A percentile compares a stretch with the other conserved stretches of the same genome.
phyloP scores from a whole-genome alignment of 257 asterid species.

The Mentha longifolia region DNA sequence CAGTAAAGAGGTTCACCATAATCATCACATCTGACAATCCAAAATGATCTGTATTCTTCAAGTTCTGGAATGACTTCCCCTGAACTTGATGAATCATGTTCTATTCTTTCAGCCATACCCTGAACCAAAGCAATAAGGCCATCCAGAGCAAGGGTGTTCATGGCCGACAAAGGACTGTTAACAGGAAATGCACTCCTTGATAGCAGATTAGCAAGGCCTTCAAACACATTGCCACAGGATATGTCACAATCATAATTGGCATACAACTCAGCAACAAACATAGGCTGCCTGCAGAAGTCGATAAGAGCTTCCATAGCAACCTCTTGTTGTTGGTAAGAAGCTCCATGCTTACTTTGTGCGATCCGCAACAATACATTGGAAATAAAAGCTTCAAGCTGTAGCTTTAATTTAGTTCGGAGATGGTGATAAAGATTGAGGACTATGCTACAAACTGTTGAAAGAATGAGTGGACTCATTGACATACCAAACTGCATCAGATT shows the following conservation, averaged over 20 bases:
- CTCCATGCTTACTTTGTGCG: slow-evolving; percentile 82
- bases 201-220: slow-evolving; percentile 76
- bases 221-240: slow-evolving; percentile 80
- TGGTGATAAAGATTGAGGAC: slow-evolving; percentile 92
- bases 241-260: slow-evolving; percentile 94
- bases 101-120: slow-evolving; percentile 82
- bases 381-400: slow-evolving; percentile 89
- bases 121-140: slow-evolving; percentile 88
- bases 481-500: slow-evolving; percentile 90
- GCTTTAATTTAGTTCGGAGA: slow-evolving; percentile 74
- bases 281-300: slow-evolving; percentile 93
- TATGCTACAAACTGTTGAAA: slow-evolving; percentile 90
- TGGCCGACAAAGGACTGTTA: slow-evolving; percentile 79
- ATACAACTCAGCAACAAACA: slow-evolving; percentile 76
- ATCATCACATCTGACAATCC: slow-evolving; percentile 70
- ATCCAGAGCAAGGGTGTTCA: slow-evolving; percentile 87
- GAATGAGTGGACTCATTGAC: slow-evolving; percentile 94
- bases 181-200: slow-evolving; percentile 95
- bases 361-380: slow-evolving; percentile 78
- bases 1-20: slow-evolving; percentile 65
- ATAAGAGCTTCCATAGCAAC: slow-evolving; percentile 97
- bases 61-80: slow-evolving; percentile 47
- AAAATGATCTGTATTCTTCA: slow-evolving; percentile 67
- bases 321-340: slow-evolving; percentile 94
- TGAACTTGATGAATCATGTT: slow-evolving; percentile 54